These are phyloP conservation scores for Fraxinus quadrangulata DNA, from an alignment of 257 asterid species.

Conservation along the genomic window DNA sequence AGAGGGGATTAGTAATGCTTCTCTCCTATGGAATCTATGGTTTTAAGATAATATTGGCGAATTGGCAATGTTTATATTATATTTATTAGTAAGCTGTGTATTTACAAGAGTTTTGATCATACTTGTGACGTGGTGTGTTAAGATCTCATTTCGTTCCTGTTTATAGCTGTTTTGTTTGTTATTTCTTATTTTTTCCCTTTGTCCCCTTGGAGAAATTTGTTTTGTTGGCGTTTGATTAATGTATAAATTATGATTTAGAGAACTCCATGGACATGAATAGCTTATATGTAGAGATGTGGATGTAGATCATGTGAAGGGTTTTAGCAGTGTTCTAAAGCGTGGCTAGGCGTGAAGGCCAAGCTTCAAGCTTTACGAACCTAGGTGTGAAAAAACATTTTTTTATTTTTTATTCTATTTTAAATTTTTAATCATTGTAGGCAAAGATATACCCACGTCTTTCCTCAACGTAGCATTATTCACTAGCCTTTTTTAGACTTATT, in stretches of 20 bases:
- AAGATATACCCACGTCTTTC: too few relatives aligned
- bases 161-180: neutral
- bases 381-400: too few relatives aligned
- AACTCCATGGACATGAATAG: neutral
- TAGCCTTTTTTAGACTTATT: too few relatives aligned
- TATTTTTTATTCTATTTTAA: too few relatives aligned
- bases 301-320: too few relatives aligned
- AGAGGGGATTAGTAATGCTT: conserved; percentile 10
- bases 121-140: neutral
- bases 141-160: neutral
- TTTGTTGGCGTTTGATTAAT: neutral
- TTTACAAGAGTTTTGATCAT: neutral
- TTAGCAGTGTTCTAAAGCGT: too few relatives aligned
- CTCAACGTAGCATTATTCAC: too few relatives aligned
- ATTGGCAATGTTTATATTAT: neutral
- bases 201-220: neutral
- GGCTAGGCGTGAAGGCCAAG: too few relatives aligned
- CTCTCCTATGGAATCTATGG: neutral
- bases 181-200: neutral
- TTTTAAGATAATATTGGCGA: neutral
- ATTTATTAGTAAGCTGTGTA: neutral
- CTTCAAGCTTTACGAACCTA: too few relatives aligned
- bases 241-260: neutral
- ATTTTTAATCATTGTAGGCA: too few relatives aligned
- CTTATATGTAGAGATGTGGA: neutral